A percentile compares a stretch with the other conserved stretches of the same genome.
phyloP scores from a whole-genome alignment of 441 rosid genomes.

The Flueggea neowawraea region DNA sequence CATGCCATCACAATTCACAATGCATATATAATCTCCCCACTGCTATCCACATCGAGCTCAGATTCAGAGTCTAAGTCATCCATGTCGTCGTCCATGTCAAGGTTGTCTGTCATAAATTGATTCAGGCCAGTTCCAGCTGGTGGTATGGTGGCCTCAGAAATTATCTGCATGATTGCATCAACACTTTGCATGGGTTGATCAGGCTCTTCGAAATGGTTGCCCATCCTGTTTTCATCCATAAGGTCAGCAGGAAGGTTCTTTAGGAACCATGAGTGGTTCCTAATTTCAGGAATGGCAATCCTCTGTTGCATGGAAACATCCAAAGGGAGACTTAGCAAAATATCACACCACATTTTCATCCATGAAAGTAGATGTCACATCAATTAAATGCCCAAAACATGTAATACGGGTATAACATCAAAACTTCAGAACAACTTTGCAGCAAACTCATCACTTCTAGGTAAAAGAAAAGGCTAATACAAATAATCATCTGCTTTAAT shows the following conservation, averaged over 20 bases:
- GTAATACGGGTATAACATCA: no score
- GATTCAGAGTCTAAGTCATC: slow-evolving; percentile 83
- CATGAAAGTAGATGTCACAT: no score
- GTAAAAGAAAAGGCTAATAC: no score
- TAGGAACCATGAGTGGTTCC: slow-evolving; percentile 87
- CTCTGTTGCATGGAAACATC: slow-evolving; percentile 45
- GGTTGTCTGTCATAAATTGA: slow-evolving; percentile 61
- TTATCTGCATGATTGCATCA: slow-evolving; percentile 95
- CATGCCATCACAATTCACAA: slow-evolving; percentile 31
- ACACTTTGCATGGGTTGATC: slow-evolving; percentile 84
- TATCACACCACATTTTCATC: neutral
- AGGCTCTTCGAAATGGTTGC: slow-evolving; percentile 73
- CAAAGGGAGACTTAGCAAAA: slow-evolving; percentile 1
- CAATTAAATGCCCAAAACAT: no score
- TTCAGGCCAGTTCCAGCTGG: slow-evolving; percentile 63
- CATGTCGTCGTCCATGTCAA: slow-evolving; percentile 88
- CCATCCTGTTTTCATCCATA: slow-evolving; percentile 58
- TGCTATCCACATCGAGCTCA: slow-evolving; percentile 92
- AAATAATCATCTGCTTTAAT: no score
- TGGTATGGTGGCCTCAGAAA: slow-evolving; percentile 91
- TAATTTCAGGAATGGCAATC: slow-evolving; percentile 78
- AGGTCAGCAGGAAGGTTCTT: slow-evolving; percentile 89
- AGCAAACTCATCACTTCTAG: no score
- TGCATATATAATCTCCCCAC: slow-evolving; percentile 93
- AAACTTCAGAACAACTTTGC: no score